Evolutionary conservation across 2,329 filamentous ascomycete species (phyloP).

Genomic region (Aspergillus tubingensis): DNA sequence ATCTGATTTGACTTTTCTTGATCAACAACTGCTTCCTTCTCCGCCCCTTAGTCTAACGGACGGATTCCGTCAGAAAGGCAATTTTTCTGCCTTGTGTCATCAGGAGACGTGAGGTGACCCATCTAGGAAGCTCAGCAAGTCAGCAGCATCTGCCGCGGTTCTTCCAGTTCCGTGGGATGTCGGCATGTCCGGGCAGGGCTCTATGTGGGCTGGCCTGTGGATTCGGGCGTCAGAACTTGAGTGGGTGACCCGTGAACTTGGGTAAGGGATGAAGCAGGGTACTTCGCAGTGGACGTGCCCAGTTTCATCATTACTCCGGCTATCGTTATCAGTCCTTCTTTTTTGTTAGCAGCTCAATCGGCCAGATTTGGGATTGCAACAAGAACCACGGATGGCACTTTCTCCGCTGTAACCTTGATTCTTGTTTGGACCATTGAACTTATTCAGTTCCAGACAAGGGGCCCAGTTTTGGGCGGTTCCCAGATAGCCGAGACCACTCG

Average conservation of each 20-base stretch:
- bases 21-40: neutral
- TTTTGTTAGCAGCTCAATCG: neutral
- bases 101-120: neutral
- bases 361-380: neutral
- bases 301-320: neutral
- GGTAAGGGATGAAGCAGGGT: conserved; percentile 3
- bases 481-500: conserved; percentile 1
- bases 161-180: neutral
- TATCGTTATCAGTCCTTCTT: neutral
- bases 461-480: conserved; percentile 1
- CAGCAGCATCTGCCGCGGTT: neutral
- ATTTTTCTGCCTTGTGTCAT: neutral
- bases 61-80: conserved; percentile 1
- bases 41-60: neutral
- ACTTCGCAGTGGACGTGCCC: neutral
- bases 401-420: neutral
- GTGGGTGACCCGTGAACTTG: neutral
- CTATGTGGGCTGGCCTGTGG: neutral
- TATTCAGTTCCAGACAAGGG: conserved; percentile 1
- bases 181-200: neutral
- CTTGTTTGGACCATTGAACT: neutral
- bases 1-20: neutral
- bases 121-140: neutral
- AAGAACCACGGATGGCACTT: neutral
- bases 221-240: neutral